phyloP scores from a whole-genome alignment of 768 basidiomycete genomes.

The Cystofilobasidium capitatum region DNA sequence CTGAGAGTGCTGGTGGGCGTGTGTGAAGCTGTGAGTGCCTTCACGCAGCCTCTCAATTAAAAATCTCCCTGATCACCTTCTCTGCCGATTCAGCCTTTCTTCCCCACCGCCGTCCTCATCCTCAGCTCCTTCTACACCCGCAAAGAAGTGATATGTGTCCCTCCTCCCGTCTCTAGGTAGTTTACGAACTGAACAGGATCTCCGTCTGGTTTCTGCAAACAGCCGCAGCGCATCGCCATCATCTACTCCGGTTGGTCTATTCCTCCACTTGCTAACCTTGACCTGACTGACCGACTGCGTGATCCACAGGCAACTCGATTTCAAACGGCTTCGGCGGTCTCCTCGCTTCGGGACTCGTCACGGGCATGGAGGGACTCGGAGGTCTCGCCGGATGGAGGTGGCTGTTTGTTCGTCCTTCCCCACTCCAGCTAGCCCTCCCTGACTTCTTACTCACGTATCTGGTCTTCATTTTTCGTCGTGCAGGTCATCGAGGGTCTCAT shows the following conservation, averaged over 20 bases:
- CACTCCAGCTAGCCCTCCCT: too few relatives aligned
- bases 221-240: not conserved
- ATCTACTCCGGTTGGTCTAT: too few relatives aligned
- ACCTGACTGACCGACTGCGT: too few relatives aligned
- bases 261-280: too few relatives aligned
- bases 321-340: slow-evolving; percentile 30
- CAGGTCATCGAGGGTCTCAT: slow-evolving; percentile 6
- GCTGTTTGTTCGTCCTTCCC: slow-evolving; percentile 13
- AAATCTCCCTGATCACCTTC: not conserved
- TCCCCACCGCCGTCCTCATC: slow-evolving; percentile 1
- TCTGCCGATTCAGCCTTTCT: not conserved
- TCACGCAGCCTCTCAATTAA: not conserved
- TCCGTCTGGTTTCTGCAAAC: too few relatives aligned
- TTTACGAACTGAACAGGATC: too few relatives aligned
- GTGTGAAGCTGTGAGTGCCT: not conserved
- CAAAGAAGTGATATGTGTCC: not conserved
- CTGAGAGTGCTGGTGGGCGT: not conserved
- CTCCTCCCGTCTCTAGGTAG: too few relatives aligned
- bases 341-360: slow-evolving; percentile 37
- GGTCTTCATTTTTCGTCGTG: too few relatives aligned
- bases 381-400: slow-evolving; percentile 38
- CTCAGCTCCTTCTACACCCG: not conserved
- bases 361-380: slow-evolving; percentile 34
- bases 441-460: not conserved
- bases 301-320: not conserved